Base-by-base conservation (phyloP, 2,329 filamentous ascomycete genomes). In the Colletotrichum cereale region DNA sequence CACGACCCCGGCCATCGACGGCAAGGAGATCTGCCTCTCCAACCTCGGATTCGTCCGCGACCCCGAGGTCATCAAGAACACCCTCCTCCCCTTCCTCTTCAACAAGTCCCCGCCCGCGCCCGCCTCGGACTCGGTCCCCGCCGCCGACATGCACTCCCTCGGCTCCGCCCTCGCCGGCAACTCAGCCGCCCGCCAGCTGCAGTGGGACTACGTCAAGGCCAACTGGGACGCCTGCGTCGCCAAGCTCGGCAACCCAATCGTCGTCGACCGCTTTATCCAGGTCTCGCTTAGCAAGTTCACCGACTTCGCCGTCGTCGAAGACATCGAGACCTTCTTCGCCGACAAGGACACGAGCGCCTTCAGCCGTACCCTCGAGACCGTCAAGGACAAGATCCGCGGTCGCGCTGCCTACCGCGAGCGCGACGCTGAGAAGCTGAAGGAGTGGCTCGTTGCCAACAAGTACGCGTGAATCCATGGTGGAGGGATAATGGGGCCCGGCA, bases 221-320 rank as follows among this genome's bases (percentile, higher is more conserved):
- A 92, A 97, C 83, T 99, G 96, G 93, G 86, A 89, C 38, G 85
- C 88, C 44, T 88, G 97, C 55, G 87, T 91, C 63, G 84, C 89
- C 72, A 92, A 92, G 80, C 86, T 98, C 66, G 90, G 79, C 52
- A 98, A 98, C 83, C 93, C 94, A 74, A 92, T 98, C 38, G 90
- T 98, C 3, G 86, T 98, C 21, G 96, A 99, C 83, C 91, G 96
- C 58, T 97, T 97, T 83, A 84, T 99, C 76, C 91, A 93, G 76
- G 86, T 93, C 75, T 91, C 91, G 55, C 84, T 99, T 75, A 90
- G 89, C 77, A 93, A 93, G 79, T 98, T 97, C 80, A 89, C 93
- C 3, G 91, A 94, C 76, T 83, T 86, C 18, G 87, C 88, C 73
- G 87, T 90, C 21, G 88, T 94, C 73, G 86, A 90, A 74, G 94